Percentiles rank a stretch among this genome's conserved stretches.
Conservation (phyloP, 805 yeast genomes). For the Wickerhamomyces hampshirensis region DNA sequence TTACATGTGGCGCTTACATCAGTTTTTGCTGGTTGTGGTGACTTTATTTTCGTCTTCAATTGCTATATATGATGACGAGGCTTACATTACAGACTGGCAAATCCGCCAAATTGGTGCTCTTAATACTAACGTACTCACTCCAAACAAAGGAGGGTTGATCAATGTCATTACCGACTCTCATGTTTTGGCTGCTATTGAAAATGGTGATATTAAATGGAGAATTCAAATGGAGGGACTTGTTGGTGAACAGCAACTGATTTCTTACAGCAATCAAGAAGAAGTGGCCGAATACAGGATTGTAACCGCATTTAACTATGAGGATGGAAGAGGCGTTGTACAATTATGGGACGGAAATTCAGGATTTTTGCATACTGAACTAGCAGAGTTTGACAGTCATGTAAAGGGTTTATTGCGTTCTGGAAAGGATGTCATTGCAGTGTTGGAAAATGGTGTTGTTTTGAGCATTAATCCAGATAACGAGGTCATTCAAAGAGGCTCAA, state of each 20-base stretch:
- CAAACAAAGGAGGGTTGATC: slow-evolving; percentile 13
- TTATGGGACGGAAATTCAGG: slow-evolving; percentile 18
- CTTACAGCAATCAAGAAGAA: neutral
- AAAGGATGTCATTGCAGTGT: slow-evolving; percentile 3
- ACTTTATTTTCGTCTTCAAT: neutral
- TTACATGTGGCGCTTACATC: neutral
- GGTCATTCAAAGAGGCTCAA: slow-evolving; percentile 1
- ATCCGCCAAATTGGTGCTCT: slow-evolving; percentile 40
- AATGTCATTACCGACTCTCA: slow-evolving; percentile 25
- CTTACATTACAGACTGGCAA: slow-evolving; percentile 53
- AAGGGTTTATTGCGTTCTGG: slow-evolving; percentile 1
- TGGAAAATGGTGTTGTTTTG: slow-evolving; percentile 10
- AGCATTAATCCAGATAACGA: slow-evolving; percentile 2
- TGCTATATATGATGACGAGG: slow-evolving; percentile 44
- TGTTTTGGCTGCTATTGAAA: slow-evolving; percentile 32
- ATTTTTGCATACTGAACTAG: slow-evolving; percentile 10
- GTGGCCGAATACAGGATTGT: slow-evolving; percentile 2
- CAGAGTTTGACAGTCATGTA: slow-evolving; percentile 7
- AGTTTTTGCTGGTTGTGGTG: slow-evolving; percentile 1
- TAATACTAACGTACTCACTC: slow-evolving; percentile 13
- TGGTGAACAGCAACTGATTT: slow-evolving; percentile 1
- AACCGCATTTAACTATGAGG: slow-evolving; percentile 20
- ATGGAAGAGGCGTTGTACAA: slow-evolving; percentile 17
- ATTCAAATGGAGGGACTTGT: slow-evolving; percentile 18
- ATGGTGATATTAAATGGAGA: slow-evolving; percentile 33